Base-by-base conservation (phyloP, 108 stramenopile species). In the Skeletonema costatum region DNA sequence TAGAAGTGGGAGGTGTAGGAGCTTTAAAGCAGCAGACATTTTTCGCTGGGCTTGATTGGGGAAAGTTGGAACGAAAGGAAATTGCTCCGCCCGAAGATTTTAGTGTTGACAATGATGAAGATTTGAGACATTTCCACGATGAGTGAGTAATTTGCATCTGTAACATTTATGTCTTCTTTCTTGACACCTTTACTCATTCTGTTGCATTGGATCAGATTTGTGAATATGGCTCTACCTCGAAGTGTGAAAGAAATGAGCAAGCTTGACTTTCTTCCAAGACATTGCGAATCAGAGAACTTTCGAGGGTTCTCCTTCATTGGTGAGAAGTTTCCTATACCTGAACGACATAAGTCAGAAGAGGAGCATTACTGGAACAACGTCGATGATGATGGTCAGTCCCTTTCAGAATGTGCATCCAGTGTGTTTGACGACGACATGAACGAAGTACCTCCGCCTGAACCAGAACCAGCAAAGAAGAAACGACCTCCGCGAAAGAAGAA, bases 1-100 rank as follows among this genome's bases (percentile, higher is more conserved):
- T 99, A 79, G 92, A 98, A 66, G 89, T 98, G 1, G 99, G 99
- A 35, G 99, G 99, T 8, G 93, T 97, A 2, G 86, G 93, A 11
- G 98, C 86, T n/a, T 60, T 99, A 48, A 99, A 99, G 80, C 76
- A 88, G 41, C 88, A 82, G 58, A 71, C 75, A 1, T 99, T 98
- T 73, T 99, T 99, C 74, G 69, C 70, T 4, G 84, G 83, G 25
- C 82, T 98, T 50, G 94, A 99, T 75, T 99, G 99, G 99, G 85
- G 83, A 3, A 92, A 89, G 71, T 74, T 99, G 35, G 90, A 91
- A 70, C 62, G 71, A 50, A 93, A 90, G 38, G 87, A 89, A 80
- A 69, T 95, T 59, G 71, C 73, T 42, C 96, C 96, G 38, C 96
- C 96, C 0, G 84, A 90, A 30, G 81, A 76, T 21, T 82, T 90